These are phyloP conservation scores for Periconia sp. DNA, from an alignment of 2,329 filamentous ascomycete species.

Conservation along the genomic window DNA sequence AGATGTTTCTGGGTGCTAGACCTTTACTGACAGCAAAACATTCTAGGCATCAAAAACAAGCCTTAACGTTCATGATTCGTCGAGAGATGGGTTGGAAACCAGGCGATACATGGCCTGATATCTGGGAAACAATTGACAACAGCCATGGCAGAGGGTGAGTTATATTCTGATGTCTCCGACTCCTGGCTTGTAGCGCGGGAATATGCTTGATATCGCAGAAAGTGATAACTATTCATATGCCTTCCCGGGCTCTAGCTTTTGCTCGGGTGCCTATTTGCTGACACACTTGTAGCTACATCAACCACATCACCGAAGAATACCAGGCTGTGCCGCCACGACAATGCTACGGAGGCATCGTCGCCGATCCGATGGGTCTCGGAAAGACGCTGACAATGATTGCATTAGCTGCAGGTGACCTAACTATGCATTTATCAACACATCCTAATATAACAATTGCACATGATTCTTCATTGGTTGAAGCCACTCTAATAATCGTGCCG, in stretches of 20 bases:
- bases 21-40: neutral
- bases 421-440: no score
- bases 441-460: neutral
- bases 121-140: conserved; percentile 9
- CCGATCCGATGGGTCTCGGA: conserved; percentile 21
- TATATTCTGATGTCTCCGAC: neutral
- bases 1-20: neutral
- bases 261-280: neutral
- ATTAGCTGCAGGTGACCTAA: conserved; percentile 10
- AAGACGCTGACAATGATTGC: conserved; percentile 22
- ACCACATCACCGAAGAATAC: conserved; percentile 9
- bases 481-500: conserved; percentile 19
- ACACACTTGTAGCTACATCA: conserved; percentile 5
- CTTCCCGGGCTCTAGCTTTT: neutral
- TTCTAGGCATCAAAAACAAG: conserved; percentile 15
- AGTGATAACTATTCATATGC: neutral
- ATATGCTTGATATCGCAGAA: neutral
- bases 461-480: neutral
- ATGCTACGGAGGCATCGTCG: conserved; percentile 18
- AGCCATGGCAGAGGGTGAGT: conserved; percentile 2
- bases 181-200: neutral
- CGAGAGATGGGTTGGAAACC: conserved; percentile 11
- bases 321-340: conserved; percentile 7
- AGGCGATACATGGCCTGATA: conserved; percentile 4
- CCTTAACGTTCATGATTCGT: conserved; percentile 11